These are phyloP conservation scores for Schizonepeta tenuifolia DNA, from an alignment of 257 asterid species.

Conservation along the genomic window DNA sequence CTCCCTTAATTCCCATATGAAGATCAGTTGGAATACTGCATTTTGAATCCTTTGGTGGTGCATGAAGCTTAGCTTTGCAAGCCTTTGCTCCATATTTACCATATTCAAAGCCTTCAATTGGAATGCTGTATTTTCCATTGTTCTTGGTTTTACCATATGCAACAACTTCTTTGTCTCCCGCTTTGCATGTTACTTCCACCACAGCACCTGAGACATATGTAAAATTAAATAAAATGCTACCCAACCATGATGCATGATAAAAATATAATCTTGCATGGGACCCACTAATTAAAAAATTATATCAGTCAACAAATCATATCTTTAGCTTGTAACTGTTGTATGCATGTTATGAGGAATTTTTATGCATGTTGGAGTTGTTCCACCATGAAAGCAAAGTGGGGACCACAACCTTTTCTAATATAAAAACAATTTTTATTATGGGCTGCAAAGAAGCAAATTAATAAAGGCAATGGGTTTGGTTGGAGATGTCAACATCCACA, in stretches of 20 bases:
- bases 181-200: slow-evolving; percentile 75
- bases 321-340: slow-evolving; percentile 11
- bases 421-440: not conserved
- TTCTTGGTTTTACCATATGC: slow-evolving; percentile 72
- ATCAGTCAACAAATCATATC: not conserved
- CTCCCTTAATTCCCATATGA: slow-evolving; percentile 67
- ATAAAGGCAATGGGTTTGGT: not conserved
- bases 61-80: slow-evolving; percentile 74
- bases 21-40: slow-evolving; percentile 58
- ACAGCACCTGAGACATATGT: slow-evolving; percentile 56
- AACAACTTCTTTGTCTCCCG: slow-evolving; percentile 53
- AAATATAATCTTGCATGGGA: not conserved
- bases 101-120: slow-evolving; percentile 57
- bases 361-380: slow-evolving; percentile 20
- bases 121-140: slow-evolving; percentile 66
- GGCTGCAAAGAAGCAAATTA: not conserved
- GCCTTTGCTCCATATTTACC: slow-evolving; percentile 64
- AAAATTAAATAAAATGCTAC: not conserved
- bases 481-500: slow-evolving; percentile 5
- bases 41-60: slow-evolving; percentile 64
- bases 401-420: slow-evolving; percentile 14
- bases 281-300: not conserved
- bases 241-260: not conserved
- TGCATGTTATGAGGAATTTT: not conserved
- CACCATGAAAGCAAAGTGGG: not conserved